Evolutionary conservation across 345 rosid genomes (phyloP).

Genomic region (Conringia planisiliqua): DNA sequence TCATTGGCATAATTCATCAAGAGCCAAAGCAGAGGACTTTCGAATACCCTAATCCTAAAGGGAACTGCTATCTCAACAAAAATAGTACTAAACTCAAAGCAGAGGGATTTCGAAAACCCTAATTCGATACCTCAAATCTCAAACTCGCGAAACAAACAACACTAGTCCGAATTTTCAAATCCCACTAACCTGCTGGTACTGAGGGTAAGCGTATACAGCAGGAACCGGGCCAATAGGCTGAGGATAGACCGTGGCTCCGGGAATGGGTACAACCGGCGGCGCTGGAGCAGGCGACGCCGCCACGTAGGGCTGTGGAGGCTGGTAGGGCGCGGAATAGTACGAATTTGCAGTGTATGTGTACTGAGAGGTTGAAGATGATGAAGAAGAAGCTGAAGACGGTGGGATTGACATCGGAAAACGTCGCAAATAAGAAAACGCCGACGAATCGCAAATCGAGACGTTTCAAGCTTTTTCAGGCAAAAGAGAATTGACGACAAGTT

Average conservation of each 20-base stretch:
- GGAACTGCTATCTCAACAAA: neutral
- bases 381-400: slow-evolving; percentile 34
- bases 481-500: neutral
- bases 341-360: slow-evolving; percentile 42
- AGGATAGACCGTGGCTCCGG: slow-evolving; percentile 44
- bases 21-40: neutral
- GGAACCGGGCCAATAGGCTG: slow-evolving; percentile 50
- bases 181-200: slow-evolving; percentile 68
- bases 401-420: slow-evolving; percentile 45
- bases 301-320: slow-evolving; percentile 41
- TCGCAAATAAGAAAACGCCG: neutral
- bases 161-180: neutral
- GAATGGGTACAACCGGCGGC: slow-evolving; percentile 36
- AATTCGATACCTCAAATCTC: neutral
- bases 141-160: slow-evolving; percentile 3
- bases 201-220: slow-evolving; percentile 69
- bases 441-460: neutral
- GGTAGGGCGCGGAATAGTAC: slow-evolving; percentile 46
- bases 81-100: neutral
- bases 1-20: neutral
- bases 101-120: slow-evolving; percentile 17
- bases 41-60: neutral
- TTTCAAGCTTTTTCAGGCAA: neutral
- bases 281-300: slow-evolving; percentile 33
- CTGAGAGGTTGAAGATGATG: slow-evolving; percentile 40